These are phyloP conservation scores for Zasmidium citrigriseum DNA, from an alignment of 2,329 filamentous ascomycete species.

Conservation along the genomic window DNA sequence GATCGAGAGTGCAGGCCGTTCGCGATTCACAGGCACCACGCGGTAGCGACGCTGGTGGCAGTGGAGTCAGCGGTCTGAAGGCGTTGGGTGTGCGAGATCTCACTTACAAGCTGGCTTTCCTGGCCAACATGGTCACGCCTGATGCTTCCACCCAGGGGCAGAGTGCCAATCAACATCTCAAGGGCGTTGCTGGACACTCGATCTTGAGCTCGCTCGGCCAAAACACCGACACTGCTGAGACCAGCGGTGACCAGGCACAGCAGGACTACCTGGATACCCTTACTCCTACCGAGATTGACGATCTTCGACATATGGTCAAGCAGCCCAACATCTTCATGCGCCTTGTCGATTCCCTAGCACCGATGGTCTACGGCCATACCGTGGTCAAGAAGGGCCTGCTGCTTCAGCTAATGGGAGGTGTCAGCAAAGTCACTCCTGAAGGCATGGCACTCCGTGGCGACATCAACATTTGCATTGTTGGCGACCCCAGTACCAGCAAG, in stretches of 20 bases:
- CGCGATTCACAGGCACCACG: conserved; percentile 77
- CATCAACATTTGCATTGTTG: conserved; percentile 98
- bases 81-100: conserved; percentile 91
- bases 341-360: conserved; percentile 88
- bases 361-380: conserved; percentile 95
- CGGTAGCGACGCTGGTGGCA: conserved; percentile 73
- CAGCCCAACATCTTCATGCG: conserved; percentile 92
- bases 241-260: conserved; percentile 82
- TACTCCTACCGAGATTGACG: conserved; percentile 83
- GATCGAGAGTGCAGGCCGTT: conserved; percentile 77
- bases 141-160: conserved; percentile 81
- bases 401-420: conserved; percentile 92
- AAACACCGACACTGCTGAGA: conserved; percentile 65
- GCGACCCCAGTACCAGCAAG: conserved; percentile 94
- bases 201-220: conserved; percentile 83
- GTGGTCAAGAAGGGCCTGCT: conserved; percentile 97
- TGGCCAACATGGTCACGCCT: conserved; percentile 92
- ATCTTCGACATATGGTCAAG: conserved; percentile 90
- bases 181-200: conserved; percentile 71
- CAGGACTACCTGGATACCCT: conserved; percentile 84
- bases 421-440: conserved; percentile 87
- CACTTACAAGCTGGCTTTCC: conserved; percentile 93
- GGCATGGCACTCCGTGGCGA: conserved; percentile 95
- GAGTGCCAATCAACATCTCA: conserved; percentile 63
- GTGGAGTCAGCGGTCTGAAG: conserved; percentile 84